Evolutionary conservation across 1,139 yeast genomes (phyloP).

Genomic region (Suhomyces bokatorum): DNA sequence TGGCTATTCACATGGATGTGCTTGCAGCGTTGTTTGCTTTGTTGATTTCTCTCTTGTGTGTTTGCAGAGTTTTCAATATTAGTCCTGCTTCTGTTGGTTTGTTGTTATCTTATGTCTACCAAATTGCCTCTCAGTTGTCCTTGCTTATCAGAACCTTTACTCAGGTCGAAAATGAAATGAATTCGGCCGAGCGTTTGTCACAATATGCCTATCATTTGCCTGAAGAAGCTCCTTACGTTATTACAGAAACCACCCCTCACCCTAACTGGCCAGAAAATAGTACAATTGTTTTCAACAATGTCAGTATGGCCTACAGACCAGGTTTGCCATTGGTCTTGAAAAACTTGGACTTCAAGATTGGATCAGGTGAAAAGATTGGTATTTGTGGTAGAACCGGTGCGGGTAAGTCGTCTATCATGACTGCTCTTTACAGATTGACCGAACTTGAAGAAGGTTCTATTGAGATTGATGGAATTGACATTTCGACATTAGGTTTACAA

Average conservation of each 20-base stretch:
- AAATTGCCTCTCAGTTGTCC: conserved; percentile 49
- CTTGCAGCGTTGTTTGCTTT: conserved; percentile 42
- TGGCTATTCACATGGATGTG: conserved; percentile 60
- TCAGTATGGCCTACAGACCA: conserved; percentile 68
- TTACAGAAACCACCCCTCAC: conserved; percentile 54
- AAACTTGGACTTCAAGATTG: conserved; percentile 45
- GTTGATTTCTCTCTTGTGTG: conserved; percentile 59
- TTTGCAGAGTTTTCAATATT: conserved; percentile 60
- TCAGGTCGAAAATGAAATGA: conserved; percentile 78
- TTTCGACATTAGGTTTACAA: conserved; percentile 53
- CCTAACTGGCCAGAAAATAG: conserved; percentile 48
- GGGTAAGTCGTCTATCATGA: conserved; percentile 70
- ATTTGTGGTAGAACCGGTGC: conserved; percentile 84
- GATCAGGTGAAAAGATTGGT: conserved; percentile 64
- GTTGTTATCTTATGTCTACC: conserved; percentile 59
- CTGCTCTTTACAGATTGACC: conserved; percentile 60
- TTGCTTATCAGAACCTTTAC: conserved; percentile 56
- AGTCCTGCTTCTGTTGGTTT: conserved; percentile 71
- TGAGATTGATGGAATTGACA: conserved; percentile 61
- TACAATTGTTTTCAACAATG: conserved; percentile 55
- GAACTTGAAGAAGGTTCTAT: conserved; percentile 57
- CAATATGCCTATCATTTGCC: conserved; percentile 58
- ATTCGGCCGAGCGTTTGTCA: conserved; percentile 78
- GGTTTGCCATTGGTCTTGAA: conserved; percentile 74
- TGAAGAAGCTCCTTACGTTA: conserved; percentile 40